phyloP scores from a whole-genome alignment of 495 filamentous ascomycete genomes.

The Podospora conica region DNA sequence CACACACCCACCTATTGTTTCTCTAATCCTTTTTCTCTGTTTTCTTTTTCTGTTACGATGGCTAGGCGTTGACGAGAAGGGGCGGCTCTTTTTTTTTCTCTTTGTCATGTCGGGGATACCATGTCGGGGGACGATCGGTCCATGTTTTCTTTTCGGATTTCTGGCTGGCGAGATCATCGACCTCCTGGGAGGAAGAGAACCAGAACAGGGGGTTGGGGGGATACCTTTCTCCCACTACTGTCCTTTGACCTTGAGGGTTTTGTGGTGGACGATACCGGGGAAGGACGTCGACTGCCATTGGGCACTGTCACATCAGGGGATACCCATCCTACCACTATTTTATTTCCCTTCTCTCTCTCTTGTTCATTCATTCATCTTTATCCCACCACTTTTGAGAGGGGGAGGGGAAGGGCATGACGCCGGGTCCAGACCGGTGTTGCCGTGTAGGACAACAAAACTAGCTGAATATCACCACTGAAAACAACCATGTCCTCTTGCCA shows the following conservation, averaged over 20 bases:
- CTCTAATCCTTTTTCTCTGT: constrained; percentile 1
- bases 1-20: not conserved
- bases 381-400: not conserved
- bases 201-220: not conserved
- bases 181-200: not conserved
- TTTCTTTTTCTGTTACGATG: not conserved
- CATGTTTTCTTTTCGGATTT: not conserved
- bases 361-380: constrained; percentile 10
- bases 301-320: not conserved
- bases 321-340: not conserved
- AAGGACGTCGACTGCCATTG: not conserved
- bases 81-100: not conserved
- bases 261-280: not conserved
- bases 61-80: constrained; percentile 12
- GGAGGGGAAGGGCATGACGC: not conserved
- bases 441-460: not conserved
- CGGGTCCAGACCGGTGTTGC: not conserved
- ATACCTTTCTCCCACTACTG: not conserved
- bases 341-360: constrained; percentile 6
- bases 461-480: not conserved
- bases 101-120: not conserved
- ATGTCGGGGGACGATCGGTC: not conserved
- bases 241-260: not conserved
- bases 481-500: not conserved
- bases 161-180: not conserved